Evolutionary conservation across 192 early-diverging fungal genomes (phyloP), one percentile per base, ranked within the genome.

Genomic region (Backusella mclennaniae): DNA sequence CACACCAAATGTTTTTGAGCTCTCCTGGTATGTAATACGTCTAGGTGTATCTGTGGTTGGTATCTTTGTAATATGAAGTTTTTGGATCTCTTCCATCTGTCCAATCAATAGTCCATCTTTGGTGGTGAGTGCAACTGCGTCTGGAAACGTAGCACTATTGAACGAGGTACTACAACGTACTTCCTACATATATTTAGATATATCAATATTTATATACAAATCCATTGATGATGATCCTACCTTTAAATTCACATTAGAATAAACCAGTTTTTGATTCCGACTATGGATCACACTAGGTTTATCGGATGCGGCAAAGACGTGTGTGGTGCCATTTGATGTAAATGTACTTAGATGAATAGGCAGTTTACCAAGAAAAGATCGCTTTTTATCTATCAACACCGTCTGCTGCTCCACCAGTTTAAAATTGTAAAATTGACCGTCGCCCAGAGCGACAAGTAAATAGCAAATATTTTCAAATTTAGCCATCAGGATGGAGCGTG

Each of bases 291-390:
- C 89, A 3, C 96, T 93, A 0, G 97, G 95, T 70, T 92, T 86
- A 80, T 97, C 96, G 29, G 92, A 92, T 15, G 94, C 90, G 0
- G 91, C 93, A 89, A 98, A 98, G 11, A 98, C 92, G 78, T 91
- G 85, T 14, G 71, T 81, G 73, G 78, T 70, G 73, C 83, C 86
- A 56, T 84, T 69, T 73, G 85, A 83, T n/a, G 52, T 79, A 86
- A 96, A 85, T 29, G 79, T 78, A 41, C 77, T 76, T 39, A 99
- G 85, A 36, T 76, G 77, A 38, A 98, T 84, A 4, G 97, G 95
- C 63, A 92, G 90, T 14, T 90, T 89, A 0, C 97, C 98, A 39
- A 99, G 78, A 2, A 89, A 85, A 7, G 95, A 83, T 44, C 86
- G 83, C 72, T 92, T 93, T 68, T 87, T 87, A 14, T 89, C 85